Percentiles rank a stretch among this genome's conserved stretches.
These are phyloP conservation scores for Aspergillus asperescens DNA, from an alignment of 495 filamentous ascomycete genomes.

Conservation along the genomic window DNA sequence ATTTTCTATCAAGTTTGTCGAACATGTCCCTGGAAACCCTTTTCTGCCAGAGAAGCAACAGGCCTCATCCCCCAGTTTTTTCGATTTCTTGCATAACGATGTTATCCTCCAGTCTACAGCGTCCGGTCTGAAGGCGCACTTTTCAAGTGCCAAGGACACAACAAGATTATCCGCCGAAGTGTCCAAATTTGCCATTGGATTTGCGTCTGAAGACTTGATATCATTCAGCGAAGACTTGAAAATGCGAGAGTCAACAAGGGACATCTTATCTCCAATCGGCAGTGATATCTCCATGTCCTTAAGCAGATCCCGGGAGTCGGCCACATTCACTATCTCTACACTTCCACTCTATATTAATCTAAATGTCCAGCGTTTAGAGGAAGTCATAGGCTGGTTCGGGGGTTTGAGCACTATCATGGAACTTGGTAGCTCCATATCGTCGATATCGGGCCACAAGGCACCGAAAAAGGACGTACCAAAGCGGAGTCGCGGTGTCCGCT, in stretches of 20 bases:
- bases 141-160: conserved; percentile 18
- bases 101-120: conserved; percentile 30
- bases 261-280: conserved; percentile 51
- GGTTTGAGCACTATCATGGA: conserved; percentile 90
- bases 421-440: conserved; percentile 76
- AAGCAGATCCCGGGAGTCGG: conserved; percentile 43
- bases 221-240: conserved; percentile 63
- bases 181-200: conserved; percentile 67
- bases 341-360: conserved; percentile 71
- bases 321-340: conserved; percentile 69
- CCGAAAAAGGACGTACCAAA: conserved; percentile 26
- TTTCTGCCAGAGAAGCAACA: conserved; percentile 18
- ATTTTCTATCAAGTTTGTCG: conserved; percentile 59
- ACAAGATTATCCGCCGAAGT: conserved; percentile 37
- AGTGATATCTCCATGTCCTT: conserved; percentile 63
- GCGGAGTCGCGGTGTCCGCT: conserved; percentile 62
- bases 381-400: conserved; percentile 81
- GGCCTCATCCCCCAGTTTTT: conserved; percentile 18
- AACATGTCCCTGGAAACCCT: conserved; percentile 48
- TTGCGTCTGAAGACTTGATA: conserved; percentile 65
- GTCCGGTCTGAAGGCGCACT: conserved; percentile 25
- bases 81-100: conserved; percentile 29
- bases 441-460: conserved; percentile 54
- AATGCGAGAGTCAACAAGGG: conserved; percentile 67
- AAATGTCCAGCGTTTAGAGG: conserved; percentile 78